phyloP scores from a whole-genome alignment of 2,329 filamentous ascomycete genomes.

The Aspergillus sp. region DNA sequence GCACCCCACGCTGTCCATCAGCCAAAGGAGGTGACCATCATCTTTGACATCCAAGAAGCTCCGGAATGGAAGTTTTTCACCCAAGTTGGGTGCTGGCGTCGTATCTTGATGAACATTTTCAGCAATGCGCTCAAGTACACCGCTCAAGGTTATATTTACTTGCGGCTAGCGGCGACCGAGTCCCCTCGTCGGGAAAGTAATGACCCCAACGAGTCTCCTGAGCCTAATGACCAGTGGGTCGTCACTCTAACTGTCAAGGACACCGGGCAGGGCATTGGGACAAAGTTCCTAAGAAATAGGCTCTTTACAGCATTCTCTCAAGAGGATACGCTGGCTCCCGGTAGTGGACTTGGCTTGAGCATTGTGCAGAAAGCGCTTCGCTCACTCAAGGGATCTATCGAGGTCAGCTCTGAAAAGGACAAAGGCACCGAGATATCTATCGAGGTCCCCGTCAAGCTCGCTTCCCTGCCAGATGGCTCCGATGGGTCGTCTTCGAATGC shows the following conservation, averaged over 20 bases:
- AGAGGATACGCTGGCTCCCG: conserved; percentile 59
- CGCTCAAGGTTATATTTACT: neutral
- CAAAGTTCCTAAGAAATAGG: conserved; percentile 29
- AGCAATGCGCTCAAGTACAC: conserved; percentile 9
- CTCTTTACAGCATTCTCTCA: conserved; percentile 64
- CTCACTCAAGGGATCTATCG: conserved; percentile 33
- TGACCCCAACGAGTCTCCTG: neutral
- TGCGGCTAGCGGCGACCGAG: neutral
- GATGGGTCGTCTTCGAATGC: conserved; percentile 2
- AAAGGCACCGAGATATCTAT: conserved; percentile 30
- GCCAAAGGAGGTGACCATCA: conserved; percentile 1
- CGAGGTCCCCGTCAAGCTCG: neutral
- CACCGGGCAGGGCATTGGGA: conserved; percentile 36
- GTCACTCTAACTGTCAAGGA: conserved; percentile 33
- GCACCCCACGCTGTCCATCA: neutral
- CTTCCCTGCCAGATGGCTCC: neutral
- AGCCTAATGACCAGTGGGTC: conserved; percentile 2
- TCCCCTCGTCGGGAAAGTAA: neutral
- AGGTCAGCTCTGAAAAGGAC: conserved; percentile 30
- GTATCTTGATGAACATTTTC: conserved; percentile 8
- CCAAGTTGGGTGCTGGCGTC: conserved; percentile 1
- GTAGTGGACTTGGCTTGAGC: conserved; percentile 64
- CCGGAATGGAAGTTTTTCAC: neutral
- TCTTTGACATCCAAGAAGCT: conserved; percentile 6
- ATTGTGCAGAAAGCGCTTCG: conserved; percentile 53